These are phyloP conservation scores for Puccinia brachypodii DNA, from an alignment of 1,284 basidiomycete species.

Conservation along the genomic window DNA sequence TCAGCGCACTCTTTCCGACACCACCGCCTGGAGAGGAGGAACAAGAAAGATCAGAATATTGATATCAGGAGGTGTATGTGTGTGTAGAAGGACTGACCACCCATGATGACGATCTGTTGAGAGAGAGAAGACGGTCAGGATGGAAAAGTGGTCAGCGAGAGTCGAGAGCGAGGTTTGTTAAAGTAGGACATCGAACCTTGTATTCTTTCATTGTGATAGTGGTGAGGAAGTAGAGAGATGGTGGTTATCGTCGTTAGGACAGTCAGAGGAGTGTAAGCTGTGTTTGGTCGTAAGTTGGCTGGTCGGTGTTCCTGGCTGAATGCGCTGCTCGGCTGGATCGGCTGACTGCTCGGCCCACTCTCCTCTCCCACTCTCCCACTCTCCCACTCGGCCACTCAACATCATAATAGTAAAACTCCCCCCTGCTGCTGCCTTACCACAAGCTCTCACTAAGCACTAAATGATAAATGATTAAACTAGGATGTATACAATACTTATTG, in stretches of 20 bases:
- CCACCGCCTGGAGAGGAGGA: slow-evolving; percentile 52
- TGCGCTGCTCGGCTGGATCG: no score
- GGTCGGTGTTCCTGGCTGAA: no score
- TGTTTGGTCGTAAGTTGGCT: no score
- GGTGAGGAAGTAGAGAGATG: background rate
- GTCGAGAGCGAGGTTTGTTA: background rate
- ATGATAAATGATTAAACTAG: no score
- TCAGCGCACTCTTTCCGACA: slow-evolving; percentile 75
- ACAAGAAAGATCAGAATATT: background rate
- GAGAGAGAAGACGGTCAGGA: background rate
- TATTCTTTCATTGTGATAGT: slow-evolving; percentile 30
- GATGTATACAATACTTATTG: no score
- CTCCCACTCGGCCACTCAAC: no score
- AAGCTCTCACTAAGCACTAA: no score
- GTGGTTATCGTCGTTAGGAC: background rate
- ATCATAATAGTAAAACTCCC: no score
- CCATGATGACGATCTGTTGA: slow-evolving; percentile 47
- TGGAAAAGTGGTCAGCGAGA: background rate
- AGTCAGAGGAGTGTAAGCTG: no score
- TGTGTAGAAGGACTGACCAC: slow-evolving; percentile 27
- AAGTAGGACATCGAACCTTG: background rate
- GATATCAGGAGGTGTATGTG: background rate
- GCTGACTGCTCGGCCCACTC: no score
- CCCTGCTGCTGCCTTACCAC: no score
- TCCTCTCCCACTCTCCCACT: no score